Conservation (phyloP, 176 grass and related monocot genomes). For the Oryza brachyantha region DNA sequence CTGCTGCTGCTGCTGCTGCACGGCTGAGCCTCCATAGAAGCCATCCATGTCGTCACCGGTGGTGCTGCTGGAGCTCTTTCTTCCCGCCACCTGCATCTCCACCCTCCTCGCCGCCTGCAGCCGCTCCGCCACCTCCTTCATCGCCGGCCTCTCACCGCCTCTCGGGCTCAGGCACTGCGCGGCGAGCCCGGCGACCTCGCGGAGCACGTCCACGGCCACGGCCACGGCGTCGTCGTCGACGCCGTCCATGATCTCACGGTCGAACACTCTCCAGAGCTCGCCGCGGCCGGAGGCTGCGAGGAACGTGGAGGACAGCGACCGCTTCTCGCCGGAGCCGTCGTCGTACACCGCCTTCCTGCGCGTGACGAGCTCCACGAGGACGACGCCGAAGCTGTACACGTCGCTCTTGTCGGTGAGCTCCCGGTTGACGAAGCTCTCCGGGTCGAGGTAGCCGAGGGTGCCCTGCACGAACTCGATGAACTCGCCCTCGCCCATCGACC, state of each 20-base stretch:
- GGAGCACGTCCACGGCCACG: neutral
- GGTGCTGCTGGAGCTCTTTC: no score
- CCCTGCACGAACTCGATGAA: conserved; percentile 48
- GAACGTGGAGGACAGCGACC: neutral
- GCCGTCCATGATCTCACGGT: neutral
- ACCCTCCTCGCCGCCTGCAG: conserved; percentile 1
- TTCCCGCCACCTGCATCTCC: neutral
- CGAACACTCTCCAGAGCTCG: neutral
- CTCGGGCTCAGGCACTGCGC: neutral
- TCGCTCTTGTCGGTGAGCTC: conserved; percentile 75
- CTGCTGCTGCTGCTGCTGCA: no score
- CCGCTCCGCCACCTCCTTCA: conserved; percentile 21
- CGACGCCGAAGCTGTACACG: conserved; percentile 81
- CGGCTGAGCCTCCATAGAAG: neutral
- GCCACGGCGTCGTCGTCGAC: neutral
- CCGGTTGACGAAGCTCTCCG: conserved; percentile 52
- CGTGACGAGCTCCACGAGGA: conserved; percentile 58
- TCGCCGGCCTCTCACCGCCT: conserved; percentile 11
- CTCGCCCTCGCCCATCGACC: conserved; percentile 30
- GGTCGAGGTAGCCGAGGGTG: conserved; percentile 51
- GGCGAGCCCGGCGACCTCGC: neutral
- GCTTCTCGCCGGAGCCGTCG: conserved; percentile 14
- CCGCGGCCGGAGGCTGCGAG: neutral
- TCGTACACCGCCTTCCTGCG: conserved; percentile 38
- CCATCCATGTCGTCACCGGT: neutral